Base-by-base conservation (phyloP, 768 basidiomycete species). In the Suillus subluteus region DNA sequence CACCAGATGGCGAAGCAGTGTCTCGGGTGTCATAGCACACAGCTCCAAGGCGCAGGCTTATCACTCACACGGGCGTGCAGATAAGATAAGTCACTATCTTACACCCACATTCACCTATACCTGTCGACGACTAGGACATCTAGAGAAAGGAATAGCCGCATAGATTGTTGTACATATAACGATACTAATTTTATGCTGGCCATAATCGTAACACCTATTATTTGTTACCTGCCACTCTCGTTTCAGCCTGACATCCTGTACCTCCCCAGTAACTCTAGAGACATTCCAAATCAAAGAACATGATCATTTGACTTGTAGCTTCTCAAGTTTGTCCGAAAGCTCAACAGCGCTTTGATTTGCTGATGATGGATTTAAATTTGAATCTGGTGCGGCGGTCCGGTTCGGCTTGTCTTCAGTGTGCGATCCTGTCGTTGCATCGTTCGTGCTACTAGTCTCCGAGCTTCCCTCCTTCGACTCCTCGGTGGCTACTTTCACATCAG, bases 261-360 rank as follows among this genome's bases (percentile, higher is more conserved):
- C 35, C 66, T 26, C 55, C 52, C 35, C 13, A 46, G 54, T 62
- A 55, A 6, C 30, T 48, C 38, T 21, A 66, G 56, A 64, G 62
- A 62, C 58, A 62, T 58, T 30, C 44, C 41, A 32, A 30, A 30
- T 38, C 43, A 48, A 37, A 63, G 32, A 65, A 21, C 38, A 43
- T 41, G 50, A 43, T 81, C 77, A 86, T 72, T 85, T 80, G 68
- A 91, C 83, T 58, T 84, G 73, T 61, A 92, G 82, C 71, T 88
- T 87, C 68, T 85, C 83, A 52, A 93, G 71, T 74, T 86, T 79
- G 37, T 81, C 79, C 55, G 82, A 78, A 43, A 93, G 72, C 55
- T 79, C 77, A 5, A 64, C 73, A n/a, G 66, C 68, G 58, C n/a
- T 67, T 54, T 32, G 65, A 41, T 48, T 52, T 64, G 48, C 62